Evolutionary conservation across 2,329 filamentous ascomycete genomes (phyloP).

Genomic region (Aspergillus texensis): DNA sequence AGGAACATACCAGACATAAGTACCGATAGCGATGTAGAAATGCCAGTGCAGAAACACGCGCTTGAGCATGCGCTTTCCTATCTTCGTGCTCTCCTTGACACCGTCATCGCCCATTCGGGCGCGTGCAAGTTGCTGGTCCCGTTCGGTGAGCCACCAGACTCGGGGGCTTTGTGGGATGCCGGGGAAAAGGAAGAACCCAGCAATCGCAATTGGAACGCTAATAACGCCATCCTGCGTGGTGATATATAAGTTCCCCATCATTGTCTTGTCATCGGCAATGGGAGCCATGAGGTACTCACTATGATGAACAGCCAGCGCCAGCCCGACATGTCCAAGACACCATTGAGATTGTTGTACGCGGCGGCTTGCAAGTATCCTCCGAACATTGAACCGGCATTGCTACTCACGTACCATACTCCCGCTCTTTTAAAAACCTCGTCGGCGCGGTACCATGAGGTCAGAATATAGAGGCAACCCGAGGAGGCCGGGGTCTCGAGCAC

Average conservation of each 20-base stretch:
- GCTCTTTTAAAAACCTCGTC: slow-evolving; percentile 57
- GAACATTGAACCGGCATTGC: slow-evolving; percentile 58
- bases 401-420: slow-evolving; percentile 57
- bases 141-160: slow-evolving; percentile 41
- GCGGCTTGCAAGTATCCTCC: slow-evolving; percentile 61
- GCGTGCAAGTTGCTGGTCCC: slow-evolving; percentile 39
- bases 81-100: slow-evolving; percentile 37
- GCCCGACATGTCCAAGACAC: slow-evolving; percentile 52
- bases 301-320: slow-evolving; percentile 63
- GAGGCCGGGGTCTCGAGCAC: slow-evolving; percentile 33
- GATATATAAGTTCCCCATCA: too few relatives aligned
- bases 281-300: background rate
- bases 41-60: slow-evolving; percentile 54
- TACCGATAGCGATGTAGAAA: slow-evolving; percentile 53
- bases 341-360: slow-evolving; percentile 56
- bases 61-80: slow-evolving; percentile 49
- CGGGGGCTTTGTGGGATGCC: slow-evolving; percentile 46
- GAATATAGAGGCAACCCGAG: too few relatives aligned
- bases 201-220: slow-evolving; percentile 59
- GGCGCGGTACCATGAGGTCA: slow-evolving; percentile 43
- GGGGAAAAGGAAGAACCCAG: slow-evolving; percentile 55
- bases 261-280: too few relatives aligned
- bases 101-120: slow-evolving; percentile 31
- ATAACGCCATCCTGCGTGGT: slow-evolving; percentile 49
- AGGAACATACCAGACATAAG: slow-evolving; percentile 46